Conservation (phyloP, 2,329 filamentous ascomycete species). For the Arachnomyces sp. region DNA sequence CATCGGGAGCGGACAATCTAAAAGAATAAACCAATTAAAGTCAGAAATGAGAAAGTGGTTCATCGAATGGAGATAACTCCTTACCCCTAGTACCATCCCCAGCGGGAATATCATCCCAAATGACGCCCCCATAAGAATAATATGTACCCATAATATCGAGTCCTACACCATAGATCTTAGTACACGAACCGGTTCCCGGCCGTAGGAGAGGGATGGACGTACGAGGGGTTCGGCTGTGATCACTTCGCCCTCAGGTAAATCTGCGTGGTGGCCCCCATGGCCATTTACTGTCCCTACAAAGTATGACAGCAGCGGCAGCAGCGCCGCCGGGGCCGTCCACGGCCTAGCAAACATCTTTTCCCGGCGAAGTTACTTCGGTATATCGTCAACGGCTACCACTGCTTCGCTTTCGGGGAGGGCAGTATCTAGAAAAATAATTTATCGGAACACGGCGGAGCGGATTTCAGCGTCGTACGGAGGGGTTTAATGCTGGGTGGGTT, state of each 20-base stretch:
- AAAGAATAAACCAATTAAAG: background rate
- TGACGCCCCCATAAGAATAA: slow-evolving; percentile 74
- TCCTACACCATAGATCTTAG: slow-evolving; percentile 50
- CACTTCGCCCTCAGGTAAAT: slow-evolving; percentile 61
- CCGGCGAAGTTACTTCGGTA: background rate
- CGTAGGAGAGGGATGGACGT: slow-evolving; percentile 32
- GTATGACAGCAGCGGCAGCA: slow-evolving; percentile 17
- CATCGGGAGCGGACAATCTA: slow-evolving; percentile 84
- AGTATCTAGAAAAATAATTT: too few species aligned
- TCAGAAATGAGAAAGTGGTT: slow-evolving; percentile 5
- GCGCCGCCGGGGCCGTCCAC: slow-evolving; percentile 13
- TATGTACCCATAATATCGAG: slow-evolving; percentile 85
- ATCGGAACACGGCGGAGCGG: too few species aligned
- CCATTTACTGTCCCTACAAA: slow-evolving; percentile 28
- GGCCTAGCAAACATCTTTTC: slow-evolving; percentile 14
- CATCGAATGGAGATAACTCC: slow-evolving; percentile 23
- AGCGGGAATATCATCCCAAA: slow-evolving; percentile 90
- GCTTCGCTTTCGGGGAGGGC: background rate
- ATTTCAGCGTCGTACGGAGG: too few species aligned
- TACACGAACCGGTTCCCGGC: too few species aligned
- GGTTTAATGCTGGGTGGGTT: too few species aligned
- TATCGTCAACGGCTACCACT: background rate
- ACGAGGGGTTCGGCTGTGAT: slow-evolving; percentile 69
- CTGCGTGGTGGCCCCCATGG: slow-evolving; percentile 46
- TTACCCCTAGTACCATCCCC: slow-evolving; percentile 89